Percentiles rank a stretch among this genome's conserved stretches.
These are phyloP conservation scores for Penicillium arizonense DNA, from an alignment of 495 filamentous ascomycete species.

Conservation along the genomic window DNA sequence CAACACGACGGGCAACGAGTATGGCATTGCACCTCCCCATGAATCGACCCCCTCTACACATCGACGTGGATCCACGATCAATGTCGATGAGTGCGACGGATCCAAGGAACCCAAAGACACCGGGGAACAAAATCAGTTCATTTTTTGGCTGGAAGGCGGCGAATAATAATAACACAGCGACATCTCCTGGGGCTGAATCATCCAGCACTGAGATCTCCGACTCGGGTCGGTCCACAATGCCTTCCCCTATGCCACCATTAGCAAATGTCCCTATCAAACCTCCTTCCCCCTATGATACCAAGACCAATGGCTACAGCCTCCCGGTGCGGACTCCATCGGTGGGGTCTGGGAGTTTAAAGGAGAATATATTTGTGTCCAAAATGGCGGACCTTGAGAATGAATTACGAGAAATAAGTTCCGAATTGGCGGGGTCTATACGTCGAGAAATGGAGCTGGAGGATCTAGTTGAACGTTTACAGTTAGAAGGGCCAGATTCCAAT, in stretches of 20 bases:
- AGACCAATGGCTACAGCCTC: constrained; percentile 36
- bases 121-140: constrained; percentile 60
- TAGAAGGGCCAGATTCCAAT: constrained; percentile 59
- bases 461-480: constrained; percentile 80
- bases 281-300: constrained; percentile 43
- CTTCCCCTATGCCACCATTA: constrained; percentile 55
- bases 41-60: constrained; percentile 39
- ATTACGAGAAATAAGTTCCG: constrained; percentile 85
- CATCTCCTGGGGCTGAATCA: constrained; percentile 58
- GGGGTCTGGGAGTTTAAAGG: constrained; percentile 39
- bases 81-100: constrained; percentile 31
- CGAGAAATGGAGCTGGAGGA: constrained; percentile 98
- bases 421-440: constrained; percentile 87
- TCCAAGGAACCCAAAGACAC: constrained; percentile 54
- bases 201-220: constrained; percentile 66
- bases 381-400: constrained; percentile 83
- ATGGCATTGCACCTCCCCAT: constrained; percentile 44
- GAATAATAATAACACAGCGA: constrained; percentile 20
- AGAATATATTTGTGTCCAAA: constrained; percentile 51
- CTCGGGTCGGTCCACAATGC: constrained; percentile 54
- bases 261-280: constrained; percentile 41
- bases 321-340: constrained; percentile 35
- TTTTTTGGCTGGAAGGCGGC: constrained; percentile 67
- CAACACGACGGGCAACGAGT: constrained; percentile 37
- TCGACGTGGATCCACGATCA: constrained; percentile 33